These are phyloP conservation scores for Leccinum obscurum DNA, from an alignment of 768 basidiomycete genomes.

Conservation along the genomic window DNA sequence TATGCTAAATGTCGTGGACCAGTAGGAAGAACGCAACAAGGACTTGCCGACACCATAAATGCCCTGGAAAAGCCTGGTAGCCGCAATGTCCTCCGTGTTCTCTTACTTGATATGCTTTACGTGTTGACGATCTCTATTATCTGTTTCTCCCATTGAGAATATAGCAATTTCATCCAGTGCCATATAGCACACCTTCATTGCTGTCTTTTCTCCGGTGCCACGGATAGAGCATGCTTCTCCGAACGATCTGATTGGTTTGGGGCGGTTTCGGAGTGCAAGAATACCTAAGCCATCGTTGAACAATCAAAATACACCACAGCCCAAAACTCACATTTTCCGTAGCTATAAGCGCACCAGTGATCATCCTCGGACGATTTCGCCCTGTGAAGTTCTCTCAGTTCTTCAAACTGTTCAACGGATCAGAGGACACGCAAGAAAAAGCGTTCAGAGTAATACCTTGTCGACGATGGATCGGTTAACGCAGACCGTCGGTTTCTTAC, in stretches of 20 bases:
- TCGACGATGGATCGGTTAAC: conserved; percentile 74
- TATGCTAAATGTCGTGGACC: background rate
- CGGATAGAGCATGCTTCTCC: conserved; percentile 59
- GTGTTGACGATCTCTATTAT: conserved; percentile 82
- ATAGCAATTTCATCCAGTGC: background rate
- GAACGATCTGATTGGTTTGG: conserved; percentile 55
- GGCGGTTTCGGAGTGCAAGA: conserved; percentile 53
- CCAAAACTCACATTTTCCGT: conserved; percentile 57
- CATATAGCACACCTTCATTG: conserved; percentile 54
- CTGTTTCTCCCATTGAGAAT: conserved; percentile 36
- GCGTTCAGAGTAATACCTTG: conserved; percentile 46
- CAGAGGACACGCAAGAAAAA: background rate
- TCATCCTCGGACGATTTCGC: conserved; percentile 61
- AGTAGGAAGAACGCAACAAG: background rate
- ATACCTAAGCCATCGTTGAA: conserved; percentile 45
- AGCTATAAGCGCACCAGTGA: conserved; percentile 64
- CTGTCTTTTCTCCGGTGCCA: conserved; percentile 75
- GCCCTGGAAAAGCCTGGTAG: conserved; percentile 62
- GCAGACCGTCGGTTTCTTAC: conserved; percentile 36
- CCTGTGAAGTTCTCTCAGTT: conserved; percentile 65
- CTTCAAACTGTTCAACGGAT: conserved; percentile 49
- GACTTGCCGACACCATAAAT: conserved; percentile 84
- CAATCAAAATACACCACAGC: background rate
- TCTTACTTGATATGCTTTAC: conserved; percentile 66
- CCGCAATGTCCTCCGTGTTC: conserved; percentile 59